These are phyloP conservation scores for Erodium texanum DNA, from an alignment of 441 rosid genomes.

Conservation along the genomic window DNA sequence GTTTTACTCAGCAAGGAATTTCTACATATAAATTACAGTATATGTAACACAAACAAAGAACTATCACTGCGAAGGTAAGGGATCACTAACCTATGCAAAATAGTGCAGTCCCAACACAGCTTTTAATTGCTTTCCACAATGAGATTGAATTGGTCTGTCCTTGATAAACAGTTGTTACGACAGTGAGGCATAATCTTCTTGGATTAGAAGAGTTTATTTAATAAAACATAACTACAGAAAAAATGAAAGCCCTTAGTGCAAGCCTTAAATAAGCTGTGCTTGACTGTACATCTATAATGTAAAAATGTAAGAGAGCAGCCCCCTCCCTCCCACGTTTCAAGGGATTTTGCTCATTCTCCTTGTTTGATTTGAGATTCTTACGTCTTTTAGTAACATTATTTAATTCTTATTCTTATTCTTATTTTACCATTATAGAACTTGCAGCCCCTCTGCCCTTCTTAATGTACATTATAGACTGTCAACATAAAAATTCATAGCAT, in stretches of 20 bases:
- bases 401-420: no score
- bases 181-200: not conserved
- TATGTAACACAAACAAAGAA: not conserved
- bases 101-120: conserved; percentile 45
- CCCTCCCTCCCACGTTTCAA: no score
- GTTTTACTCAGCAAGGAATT: not conserved
- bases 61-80: not conserved
- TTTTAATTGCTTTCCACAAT: conserved; percentile 53
- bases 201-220: not conserved
- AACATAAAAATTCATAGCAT: not conserved
- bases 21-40: not conserved
- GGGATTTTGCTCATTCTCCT: not conserved
- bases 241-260: no score
- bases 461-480: not conserved
- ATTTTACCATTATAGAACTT: not conserved
- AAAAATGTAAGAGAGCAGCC: not conserved
- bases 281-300: not conserved
- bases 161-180: conserved; percentile 17
- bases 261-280: not conserved
- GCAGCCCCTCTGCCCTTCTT: not conserved
- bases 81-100: conserved; percentile 57
- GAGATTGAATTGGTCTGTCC: conserved; percentile 72
- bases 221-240: not conserved
- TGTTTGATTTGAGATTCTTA: not conserved
- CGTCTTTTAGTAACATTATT: not conserved